Base-by-base conservation (phyloP, 108 stramenopile species). In the Schizochytrium sp. region DNA sequence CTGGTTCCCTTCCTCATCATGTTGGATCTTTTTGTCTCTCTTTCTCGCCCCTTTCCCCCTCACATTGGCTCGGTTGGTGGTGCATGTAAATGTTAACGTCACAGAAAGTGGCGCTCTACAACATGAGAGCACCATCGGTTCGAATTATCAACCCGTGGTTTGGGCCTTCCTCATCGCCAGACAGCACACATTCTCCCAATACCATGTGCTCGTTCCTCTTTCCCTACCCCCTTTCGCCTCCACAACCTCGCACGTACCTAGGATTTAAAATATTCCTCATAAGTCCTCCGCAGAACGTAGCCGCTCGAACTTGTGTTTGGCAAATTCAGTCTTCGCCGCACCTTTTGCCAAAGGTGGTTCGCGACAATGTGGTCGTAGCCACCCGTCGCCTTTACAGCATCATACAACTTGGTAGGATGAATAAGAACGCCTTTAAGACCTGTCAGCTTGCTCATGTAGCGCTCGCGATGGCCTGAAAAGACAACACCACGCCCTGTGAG, bases 91-190 rank as follows among this genome's bases (percentile, higher is more conserved):
- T 6, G 12, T 69, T 83, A 53, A 25, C 76, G 76, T 69, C 63
- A 69, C 63, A 69, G 63, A 28, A 34, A 57, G 63, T 18, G 76
- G 45, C 51, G n/a, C 28, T 53, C 76, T 12, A 83, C 44, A 34
- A 34, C 34, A 53, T 45, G 48, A 25, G 48, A 41, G 41, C 2
- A 45, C 45, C 76, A 83, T 53, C 51, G 76, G 51, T 83, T 55
- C 76, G 76, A 83, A 83, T 83, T 53, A 83, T 83, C 51, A 83
- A 83, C 76, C 51, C 76, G 51, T 83, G 48, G 51, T 83, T 53
- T 47, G 48, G 48, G 51, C 76, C 45, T 53, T 83, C 76, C 51
- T 47, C 76, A 83, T 53, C 76, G 76, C 76, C 76, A 47, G 28
- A n/a, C 45, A 34, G 34, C 34, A 34, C 34, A 34, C 34, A 34